Evolutionary conservation across 805 yeast species (phyloP), one percentile per base, ranked within the genome.

Genomic region (Starmerella vaccinii): DNA sequence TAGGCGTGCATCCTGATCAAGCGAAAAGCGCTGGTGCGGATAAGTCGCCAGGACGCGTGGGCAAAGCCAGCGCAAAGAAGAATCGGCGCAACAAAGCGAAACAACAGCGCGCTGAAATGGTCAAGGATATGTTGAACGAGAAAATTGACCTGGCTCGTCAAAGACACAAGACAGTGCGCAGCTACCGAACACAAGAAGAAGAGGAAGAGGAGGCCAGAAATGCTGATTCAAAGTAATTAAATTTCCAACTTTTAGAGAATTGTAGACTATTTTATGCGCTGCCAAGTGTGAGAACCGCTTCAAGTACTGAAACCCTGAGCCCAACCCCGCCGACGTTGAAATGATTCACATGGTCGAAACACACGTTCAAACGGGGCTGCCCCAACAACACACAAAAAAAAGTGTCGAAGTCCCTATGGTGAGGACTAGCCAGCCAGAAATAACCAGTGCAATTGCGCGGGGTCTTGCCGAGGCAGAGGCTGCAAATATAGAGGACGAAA

Each of bases 361-460:
- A n/a, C n/a, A n/a, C n/a, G n/a, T n/a, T n/a, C n/a, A n/a, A n/a
- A n/a, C n/a, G n/a, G n/a, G n/a, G n/a, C n/a, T n/a, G n/a, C n/a
- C n/a, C n/a, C n/a, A n/a, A n/a, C n/a, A n/a, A n/a, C n/a, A n/a
- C n/a, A n/a, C n/a, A n/a, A n/a, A n/a, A n/a, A n/a, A n/a, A n/a
- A n/a, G n/a, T n/a, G n/a, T n/a, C n/a, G n/a, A n/a, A n/a, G n/a
- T n/a, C 26, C 24, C 2, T 8, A 49, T 45, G 49, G 43, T 37
- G 13, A 22, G 50, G 18, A 46, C 50, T 10, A 49, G 46, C 35
- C 49, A 51, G 19, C 54, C 54, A 2, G 45, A 41, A 30, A 21
- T 47, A 8, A n/a, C 27, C 12, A 21, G 82, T 4, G 97, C 97
- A 13, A 84, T 90, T 41, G 95, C 89, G 65, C 73, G 96, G 49